Percentiles rank a stretch among this genome's conserved stretches.
Evolutionary conservation across 2,329 filamentous ascomycete species (phyloP).

Genomic region (Aspergillus sp.): DNA sequence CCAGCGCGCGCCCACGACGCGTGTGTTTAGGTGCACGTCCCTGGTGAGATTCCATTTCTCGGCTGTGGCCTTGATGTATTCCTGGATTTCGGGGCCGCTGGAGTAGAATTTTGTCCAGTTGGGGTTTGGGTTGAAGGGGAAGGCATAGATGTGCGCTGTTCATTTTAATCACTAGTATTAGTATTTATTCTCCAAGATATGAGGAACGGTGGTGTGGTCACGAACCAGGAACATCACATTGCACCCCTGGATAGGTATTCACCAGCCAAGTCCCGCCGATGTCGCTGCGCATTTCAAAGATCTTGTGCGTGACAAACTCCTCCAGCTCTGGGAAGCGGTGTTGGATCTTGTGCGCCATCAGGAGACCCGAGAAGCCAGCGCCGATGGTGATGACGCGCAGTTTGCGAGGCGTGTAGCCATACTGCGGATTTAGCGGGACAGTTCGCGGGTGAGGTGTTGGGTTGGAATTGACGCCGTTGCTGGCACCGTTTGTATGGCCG

Average conservation of each 20-base stretch:
- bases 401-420: constrained; percentile 25
- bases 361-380: constrained; percentile 33
- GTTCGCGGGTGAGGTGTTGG: constrained; percentile 1
- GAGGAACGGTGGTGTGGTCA: neutral
- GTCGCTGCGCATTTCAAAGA: constrained; percentile 44
- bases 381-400: constrained; percentile 22
- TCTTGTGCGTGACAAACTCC: constrained; percentile 36
- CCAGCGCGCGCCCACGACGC: constrained; percentile 41
- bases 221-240: constrained; percentile 26
- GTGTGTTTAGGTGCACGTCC: constrained; percentile 39
- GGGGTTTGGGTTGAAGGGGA: constrained; percentile 39
- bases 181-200: neutral
- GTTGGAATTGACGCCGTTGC: neutral
- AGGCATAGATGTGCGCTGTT: constrained; percentile 35
- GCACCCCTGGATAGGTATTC: constrained; percentile 22
- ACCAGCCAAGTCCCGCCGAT: constrained; percentile 24
- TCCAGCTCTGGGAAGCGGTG: constrained; percentile 32
- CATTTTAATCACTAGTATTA: neutral
- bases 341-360: constrained; percentile 43
- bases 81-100: constrained; percentile 40
- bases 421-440: constrained; percentile 14
- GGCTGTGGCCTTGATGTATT: constrained; percentile 43
- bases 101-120: constrained; percentile 8
- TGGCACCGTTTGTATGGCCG: neutral
- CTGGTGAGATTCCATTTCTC: constrained; percentile 42